Evolutionary conservation across 2,329 filamentous ascomycete genomes (phyloP).

Genomic region (Lasiodiplodia theobromae): DNA sequence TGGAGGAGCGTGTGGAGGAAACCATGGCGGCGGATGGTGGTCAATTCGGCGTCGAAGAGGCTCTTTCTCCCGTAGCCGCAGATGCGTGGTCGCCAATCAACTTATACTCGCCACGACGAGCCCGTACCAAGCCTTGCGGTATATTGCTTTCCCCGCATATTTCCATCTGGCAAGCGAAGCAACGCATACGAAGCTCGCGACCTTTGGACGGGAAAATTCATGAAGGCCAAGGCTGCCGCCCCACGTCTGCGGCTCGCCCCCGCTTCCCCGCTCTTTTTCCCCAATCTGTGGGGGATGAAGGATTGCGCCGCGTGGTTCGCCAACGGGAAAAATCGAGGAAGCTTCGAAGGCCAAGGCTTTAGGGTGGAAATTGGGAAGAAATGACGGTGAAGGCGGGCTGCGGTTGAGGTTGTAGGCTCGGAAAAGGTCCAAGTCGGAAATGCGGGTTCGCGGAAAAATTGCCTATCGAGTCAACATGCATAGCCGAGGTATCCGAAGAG

Average conservation of each 20-base stretch:
- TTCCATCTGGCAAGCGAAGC: not conserved
- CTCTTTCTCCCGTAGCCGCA: not conserved
- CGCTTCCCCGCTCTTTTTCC: slow-evolving; percentile 19
- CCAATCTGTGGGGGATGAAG: not conserved
- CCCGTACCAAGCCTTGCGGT: not conserved
- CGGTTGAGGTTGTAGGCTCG: not conserved
- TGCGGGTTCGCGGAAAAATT: not conserved
- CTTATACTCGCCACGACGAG: not conserved
- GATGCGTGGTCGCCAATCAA: not conserved
- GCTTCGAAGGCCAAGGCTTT: not conserved
- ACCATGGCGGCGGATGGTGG: not conserved
- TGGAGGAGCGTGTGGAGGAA: not conserved
- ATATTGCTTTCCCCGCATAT: not conserved
- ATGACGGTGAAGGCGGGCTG: not conserved
- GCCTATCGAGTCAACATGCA: not conserved
- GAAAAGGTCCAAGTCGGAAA: not conserved
- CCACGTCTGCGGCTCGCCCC: slow-evolving; percentile 2
- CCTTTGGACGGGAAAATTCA: slow-evolving; percentile 9
- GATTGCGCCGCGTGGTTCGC: not conserved
- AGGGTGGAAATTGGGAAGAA: not conserved
- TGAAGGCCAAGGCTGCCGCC: not conserved
- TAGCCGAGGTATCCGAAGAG: not conserved
- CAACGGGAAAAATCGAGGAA: not conserved
- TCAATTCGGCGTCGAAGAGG: not conserved
- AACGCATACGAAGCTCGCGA: not conserved